Base-by-base conservation (phyloP, 2,329 filamentous ascomycete genomes). In the Thielaviopsis ethacetica region DNA sequence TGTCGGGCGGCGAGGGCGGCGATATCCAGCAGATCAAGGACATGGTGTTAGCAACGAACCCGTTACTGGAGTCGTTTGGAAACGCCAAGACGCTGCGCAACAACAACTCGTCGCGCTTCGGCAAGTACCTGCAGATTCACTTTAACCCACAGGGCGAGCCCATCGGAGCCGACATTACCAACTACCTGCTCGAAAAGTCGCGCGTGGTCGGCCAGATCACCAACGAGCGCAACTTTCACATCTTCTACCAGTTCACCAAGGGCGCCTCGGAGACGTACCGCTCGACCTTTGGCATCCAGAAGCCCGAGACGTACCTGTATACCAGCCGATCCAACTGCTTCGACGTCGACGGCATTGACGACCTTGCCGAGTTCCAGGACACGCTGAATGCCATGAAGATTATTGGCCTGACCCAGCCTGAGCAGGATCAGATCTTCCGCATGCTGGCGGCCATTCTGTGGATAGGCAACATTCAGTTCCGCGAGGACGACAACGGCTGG, bases 171-270 rank as follows among this genome's bases (percentile, higher is more conserved):
- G 93, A 95, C 71, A 96, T 98, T 72, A 96, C 91, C 68, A 98
- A 98, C 71, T 98, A 98, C 68, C 78, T 98, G 24, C 78, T 98
- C 57, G 93, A 98, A 71, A 97, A 97, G 76, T 85, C 88, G 54
- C 81, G 93, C 74, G 93, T 98, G 19, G 90, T 95, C 10, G 90
- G 91, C 17, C 93, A 97, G 74, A 97, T 97, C 65, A 78, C 75
- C 61, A 95, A 96, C 70, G 93, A 98, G 78, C 83, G 93, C 65
- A 97, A 95, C 73, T 98, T 98, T 72, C 93, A 98, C 73, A 97
- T 98, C 67, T 98, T 98, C 71, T 98, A 98, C 73, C 93, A 98
- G 71, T 96, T 97, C 71, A 88, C 93, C 53, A 98, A 97, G 73
- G 90, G 88, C 3, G 91, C 91, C 10, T 86, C 90, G n/a, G 79